Evolutionary conservation across 2,329 filamentous ascomycete genomes (phyloP).

Genomic region (Domatiomyces catenatus): DNA sequence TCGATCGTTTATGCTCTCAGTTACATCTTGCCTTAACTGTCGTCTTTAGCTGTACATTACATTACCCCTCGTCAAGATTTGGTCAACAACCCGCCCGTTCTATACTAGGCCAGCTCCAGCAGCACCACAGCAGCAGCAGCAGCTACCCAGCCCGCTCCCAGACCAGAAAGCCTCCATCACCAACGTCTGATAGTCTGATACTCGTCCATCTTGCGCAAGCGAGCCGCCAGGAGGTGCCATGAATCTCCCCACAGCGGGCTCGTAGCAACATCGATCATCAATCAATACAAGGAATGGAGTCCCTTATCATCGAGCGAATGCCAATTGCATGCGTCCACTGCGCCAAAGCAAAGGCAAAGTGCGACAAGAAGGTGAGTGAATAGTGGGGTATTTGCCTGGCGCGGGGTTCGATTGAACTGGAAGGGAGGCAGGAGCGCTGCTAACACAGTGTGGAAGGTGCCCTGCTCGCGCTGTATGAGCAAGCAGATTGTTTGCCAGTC

Average conservation of each 20-base stretch:
- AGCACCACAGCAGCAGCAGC: not conserved
- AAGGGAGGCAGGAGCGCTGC: not conserved
- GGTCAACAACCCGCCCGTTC: not conserved
- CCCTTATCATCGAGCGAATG: slow-evolving; percentile 15
- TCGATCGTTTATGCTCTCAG: not conserved
- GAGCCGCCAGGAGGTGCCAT: not conserved
- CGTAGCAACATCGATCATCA: not conserved
- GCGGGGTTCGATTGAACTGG: not conserved
- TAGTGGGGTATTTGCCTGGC: not conserved
- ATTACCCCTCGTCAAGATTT: not conserved
- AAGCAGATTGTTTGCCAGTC: slow-evolving; percentile 18
- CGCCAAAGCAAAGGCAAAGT: slow-evolving; percentile 19
- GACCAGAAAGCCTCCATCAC: not conserved
- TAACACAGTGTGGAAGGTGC: slow-evolving; percentile 9
- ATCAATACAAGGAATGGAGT: slow-evolving; percentile 10
- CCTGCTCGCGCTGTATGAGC: slow-evolving; percentile 18
- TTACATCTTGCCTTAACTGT: not conserved
- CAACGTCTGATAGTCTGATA: not conserved
- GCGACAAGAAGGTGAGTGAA: slow-evolving; percentile 19
- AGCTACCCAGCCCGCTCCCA: not conserved
- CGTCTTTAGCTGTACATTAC: not conserved
- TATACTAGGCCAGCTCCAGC: not conserved
- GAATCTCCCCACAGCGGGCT: not conserved
- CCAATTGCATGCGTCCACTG: slow-evolving; percentile 18
- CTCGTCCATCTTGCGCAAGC: not conserved